Conservation (phyloP, 352 stramenopile species). For the Blastocystis sp. region DNA sequence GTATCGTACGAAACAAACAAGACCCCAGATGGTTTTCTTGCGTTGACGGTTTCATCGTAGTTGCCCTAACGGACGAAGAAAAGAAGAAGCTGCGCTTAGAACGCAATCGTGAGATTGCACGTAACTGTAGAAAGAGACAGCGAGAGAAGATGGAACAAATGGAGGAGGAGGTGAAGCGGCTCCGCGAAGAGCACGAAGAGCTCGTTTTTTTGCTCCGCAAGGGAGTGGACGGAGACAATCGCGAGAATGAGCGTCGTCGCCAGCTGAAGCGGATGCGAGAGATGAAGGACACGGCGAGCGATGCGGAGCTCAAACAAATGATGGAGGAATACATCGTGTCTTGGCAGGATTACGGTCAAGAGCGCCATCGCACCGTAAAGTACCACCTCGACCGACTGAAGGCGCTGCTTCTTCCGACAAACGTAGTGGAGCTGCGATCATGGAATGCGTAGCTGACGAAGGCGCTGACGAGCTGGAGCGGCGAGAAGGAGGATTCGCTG, state of each 20-base stretch:
- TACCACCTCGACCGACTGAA: conserved; percentile 59
- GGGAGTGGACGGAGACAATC: conserved; percentile 48
- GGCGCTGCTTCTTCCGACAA: conserved; percentile 57
- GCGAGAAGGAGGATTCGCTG: conserved; percentile 38
- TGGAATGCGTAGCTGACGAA: conserved; percentile 57
- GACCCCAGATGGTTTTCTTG: background rate
- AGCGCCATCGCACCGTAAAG: conserved; percentile 58
- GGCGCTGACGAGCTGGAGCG: conserved; percentile 58
- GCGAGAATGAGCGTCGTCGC: conserved; percentile 45
- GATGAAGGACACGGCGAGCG: conserved; percentile 59
- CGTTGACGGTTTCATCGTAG: background rate
- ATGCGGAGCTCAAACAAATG: conserved; percentile 50
- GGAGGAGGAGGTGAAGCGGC: conserved; percentile 57
- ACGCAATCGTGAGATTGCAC: conserved; percentile 59
- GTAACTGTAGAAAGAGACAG: conserved; percentile 59
- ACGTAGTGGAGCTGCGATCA: conserved; percentile 37
- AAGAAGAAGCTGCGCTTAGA: conserved; percentile 58
- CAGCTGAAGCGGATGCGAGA: conserved; percentile 58
- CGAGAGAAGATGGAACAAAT: conserved; percentile 59
- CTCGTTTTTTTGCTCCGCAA: conserved; percentile 46
- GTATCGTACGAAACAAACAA: background rate
- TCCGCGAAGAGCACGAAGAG: conserved; percentile 50
- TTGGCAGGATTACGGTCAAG: conserved; percentile 59
- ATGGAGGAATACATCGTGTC: conserved; percentile 59
- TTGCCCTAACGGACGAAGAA: conserved; percentile 16